A percentile compares a stretch with the other conserved stretches of the same genome.
These are phyloP conservation scores for Globisporangium spinosum DNA, from an alignment of 352 stramenopile species.

Conservation along the genomic window DNA sequence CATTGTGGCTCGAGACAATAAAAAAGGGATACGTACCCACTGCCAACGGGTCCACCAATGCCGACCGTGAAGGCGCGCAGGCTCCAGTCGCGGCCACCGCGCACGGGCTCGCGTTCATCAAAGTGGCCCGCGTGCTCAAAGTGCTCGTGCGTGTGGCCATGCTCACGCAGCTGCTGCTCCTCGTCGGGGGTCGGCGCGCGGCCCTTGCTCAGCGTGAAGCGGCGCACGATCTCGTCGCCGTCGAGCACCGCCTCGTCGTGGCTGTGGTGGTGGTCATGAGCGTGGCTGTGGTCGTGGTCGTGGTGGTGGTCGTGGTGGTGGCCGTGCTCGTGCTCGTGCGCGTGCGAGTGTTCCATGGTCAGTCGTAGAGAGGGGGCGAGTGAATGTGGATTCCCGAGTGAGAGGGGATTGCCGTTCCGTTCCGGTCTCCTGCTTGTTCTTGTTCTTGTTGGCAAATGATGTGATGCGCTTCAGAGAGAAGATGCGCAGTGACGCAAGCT, in stretches of 20 bases:
- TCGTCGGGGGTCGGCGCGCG: constrained; percentile 69
- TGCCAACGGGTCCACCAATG: constrained; percentile 95
- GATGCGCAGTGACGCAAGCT: too few species aligned
- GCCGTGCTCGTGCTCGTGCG: constrained; percentile 16
- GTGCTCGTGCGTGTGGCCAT: constrained; percentile 88
- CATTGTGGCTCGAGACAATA: too few species aligned
- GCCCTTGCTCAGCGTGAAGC: constrained; percentile 58
- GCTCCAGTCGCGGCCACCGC: constrained; percentile 61
- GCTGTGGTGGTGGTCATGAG: constrained; percentile 22
- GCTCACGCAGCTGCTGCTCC: constrained; percentile 71
- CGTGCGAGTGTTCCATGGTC: constrained; percentile 24
- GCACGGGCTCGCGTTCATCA: constrained; percentile 53
- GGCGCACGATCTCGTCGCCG: constrained; percentile 61
- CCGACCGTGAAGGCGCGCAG: constrained; percentile 93
- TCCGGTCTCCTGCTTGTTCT: not conserved
- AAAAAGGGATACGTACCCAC: constrained; percentile 31
- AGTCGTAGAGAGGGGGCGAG: not conserved
- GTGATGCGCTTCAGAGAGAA: not conserved
- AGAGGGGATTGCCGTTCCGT: not conserved
- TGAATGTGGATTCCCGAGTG: not conserved
- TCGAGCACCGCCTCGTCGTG: constrained; percentile 33
- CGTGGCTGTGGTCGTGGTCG: constrained; percentile 23
- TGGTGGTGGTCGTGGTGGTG: constrained; percentile 17
- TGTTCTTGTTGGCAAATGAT: not conserved
- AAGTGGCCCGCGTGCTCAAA: constrained; percentile 79